These are phyloP conservation scores for Arabidopsis arenosa DNA, from an alignment of 345 rosid genomes.

Conservation along the genomic window DNA sequence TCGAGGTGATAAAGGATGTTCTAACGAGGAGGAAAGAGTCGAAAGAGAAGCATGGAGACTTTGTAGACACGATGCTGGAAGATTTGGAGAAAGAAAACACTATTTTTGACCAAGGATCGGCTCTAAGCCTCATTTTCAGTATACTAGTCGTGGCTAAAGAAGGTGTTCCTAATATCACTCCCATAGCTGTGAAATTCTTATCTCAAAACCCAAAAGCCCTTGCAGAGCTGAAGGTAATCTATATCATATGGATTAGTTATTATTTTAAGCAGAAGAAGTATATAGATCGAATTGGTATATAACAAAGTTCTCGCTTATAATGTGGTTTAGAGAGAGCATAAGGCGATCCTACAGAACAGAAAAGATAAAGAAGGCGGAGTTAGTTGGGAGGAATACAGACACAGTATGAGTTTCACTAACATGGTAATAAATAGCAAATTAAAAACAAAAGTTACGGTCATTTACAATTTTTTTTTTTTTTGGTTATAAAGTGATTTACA, in stretches of 20 bases:
- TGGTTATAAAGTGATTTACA: too few relatives aligned
- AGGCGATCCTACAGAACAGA: slow-evolving; percentile 29
- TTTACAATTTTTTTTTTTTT: too few relatives aligned
- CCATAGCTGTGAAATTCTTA: slow-evolving; percentile 31
- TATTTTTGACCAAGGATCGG: slow-evolving; percentile 3
- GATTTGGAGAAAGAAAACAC: slow-evolving; percentile 33
- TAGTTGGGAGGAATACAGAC: slow-evolving; percentile 53
- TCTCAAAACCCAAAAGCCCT: slow-evolving; percentile 37
- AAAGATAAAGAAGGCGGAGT: slow-evolving; percentile 4
- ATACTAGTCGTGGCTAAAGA: slow-evolving; percentile 34
- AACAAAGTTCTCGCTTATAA: not conserved
- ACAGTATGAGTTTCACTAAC: slow-evolving; percentile 50
- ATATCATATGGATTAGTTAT: not conserved
- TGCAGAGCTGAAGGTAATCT: slow-evolving; percentile 28
- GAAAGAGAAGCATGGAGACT: slow-evolving; percentile 9
- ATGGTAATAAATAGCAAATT: slow-evolving; percentile 33
- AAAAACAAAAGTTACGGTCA: too few relatives aligned
- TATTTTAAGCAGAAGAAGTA: too few relatives aligned
- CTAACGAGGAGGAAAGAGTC: slow-evolving; percentile 11
- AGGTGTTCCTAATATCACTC: slow-evolving; percentile 23
- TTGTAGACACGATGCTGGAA: not conserved
- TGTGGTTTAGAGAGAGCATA: slow-evolving; percentile 4
- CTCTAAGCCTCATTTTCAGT: slow-evolving; percentile 16
- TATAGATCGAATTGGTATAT: too few relatives aligned
- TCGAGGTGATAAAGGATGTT: too few relatives aligned